Evolutionary conservation across 106 monocot genomes (phyloP), one percentile per base, ranked within the genome.

Genomic region (Acanthochlamys bracteata): DNA sequence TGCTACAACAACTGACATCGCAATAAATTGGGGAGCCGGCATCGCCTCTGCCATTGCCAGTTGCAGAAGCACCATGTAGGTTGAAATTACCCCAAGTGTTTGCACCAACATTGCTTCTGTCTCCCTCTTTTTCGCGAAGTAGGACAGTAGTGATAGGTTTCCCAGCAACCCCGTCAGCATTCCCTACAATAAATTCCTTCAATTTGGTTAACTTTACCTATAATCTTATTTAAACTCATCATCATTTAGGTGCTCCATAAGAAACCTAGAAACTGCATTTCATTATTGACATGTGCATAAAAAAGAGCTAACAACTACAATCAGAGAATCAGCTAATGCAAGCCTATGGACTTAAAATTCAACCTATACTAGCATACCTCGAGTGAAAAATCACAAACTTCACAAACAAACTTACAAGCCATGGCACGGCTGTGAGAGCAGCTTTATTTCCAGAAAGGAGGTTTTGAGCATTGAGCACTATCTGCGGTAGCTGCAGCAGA

Each of bases 101-200:
- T 98, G 96, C 1, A 98, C 88, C 9, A 98, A 39, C 4, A 83
- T 76, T 0, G 91, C 96, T 71, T 85, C 96, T 4, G 85, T 79
- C 78, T 98, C 96, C 79, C 58, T 88, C 85, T 98, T 91, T 79
- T 98, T 98, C 1, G 91, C 90, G 14, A 98, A 98, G 63, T 98
- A 98, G 7, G 96, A 98, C 33, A 98, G 57, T 41, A 98, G 66
- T 7, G 91, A 87, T 0, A 98, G 61, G 53, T 98, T 98, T 27
- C 88, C 96, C 11, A 98, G 77, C 42, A 98, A 63, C 23, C 96
- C 96, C 3, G 96, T 88, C 53, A 98, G 78, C 85, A 85, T 91
- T 3, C 96, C 90, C 95, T 95, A 79, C 39, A 14, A 49, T 8
- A 15, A 55, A 33, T 33, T 33, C 33, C 33, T 33, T 33, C 45